Percentiles rank a stretch among this genome's conserved stretches.
phyloP scores from a whole-genome alignment of 2,329 filamentous ascomycete genomes.

The Apiospora sp. region DNA sequence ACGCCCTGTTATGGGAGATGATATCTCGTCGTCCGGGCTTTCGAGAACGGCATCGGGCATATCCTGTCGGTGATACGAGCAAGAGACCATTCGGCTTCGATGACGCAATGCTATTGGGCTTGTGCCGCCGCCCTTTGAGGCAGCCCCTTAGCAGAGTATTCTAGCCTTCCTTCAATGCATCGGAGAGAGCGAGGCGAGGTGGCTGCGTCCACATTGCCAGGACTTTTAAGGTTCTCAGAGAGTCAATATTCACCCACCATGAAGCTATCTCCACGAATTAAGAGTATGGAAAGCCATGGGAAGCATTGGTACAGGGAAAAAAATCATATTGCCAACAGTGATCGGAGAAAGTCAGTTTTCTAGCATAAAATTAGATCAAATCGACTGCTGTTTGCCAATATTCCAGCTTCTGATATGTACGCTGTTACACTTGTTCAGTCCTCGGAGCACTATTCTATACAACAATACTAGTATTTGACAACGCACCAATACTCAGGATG shows the following conservation, averaged over 20 bases:
- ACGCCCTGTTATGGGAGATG: background rate
- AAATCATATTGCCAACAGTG: background rate
- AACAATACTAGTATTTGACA: background rate
- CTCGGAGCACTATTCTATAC: background rate
- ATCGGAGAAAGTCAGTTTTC: background rate
- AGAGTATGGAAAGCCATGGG: background rate
- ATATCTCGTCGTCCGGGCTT: background rate
- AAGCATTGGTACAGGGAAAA: background rate
- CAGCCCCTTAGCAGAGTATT: background rate
- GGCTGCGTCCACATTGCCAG: background rate
- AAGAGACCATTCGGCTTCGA: background rate
- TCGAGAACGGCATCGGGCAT: background rate
- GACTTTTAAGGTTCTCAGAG: slow-evolving; percentile 5
- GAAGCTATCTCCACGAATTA: background rate
- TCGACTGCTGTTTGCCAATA: too few species aligned
- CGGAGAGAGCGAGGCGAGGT: background rate
- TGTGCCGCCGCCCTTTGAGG: background rate
- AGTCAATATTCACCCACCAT: background rate
- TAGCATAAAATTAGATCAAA: background rate
- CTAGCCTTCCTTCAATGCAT: background rate
- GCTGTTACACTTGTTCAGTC: background rate
- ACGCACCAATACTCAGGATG: background rate
- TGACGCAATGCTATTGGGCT: background rate
- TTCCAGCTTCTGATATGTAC: too few species aligned
- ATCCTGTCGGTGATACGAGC: background rate